phyloP scores from a whole-genome alignment of 306 rosid species.

The Quercus gilva region DNA sequence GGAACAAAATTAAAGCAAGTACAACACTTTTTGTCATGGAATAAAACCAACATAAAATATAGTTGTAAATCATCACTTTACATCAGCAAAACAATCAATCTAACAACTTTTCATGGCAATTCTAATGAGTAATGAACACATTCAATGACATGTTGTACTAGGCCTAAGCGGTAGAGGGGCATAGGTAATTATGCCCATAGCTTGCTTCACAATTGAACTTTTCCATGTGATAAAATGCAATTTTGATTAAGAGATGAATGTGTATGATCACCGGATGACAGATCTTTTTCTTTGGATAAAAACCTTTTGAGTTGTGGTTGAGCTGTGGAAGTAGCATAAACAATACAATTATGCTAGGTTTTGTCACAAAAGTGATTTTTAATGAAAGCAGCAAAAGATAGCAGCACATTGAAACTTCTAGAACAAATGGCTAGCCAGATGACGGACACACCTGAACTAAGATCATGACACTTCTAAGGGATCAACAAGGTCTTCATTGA shows the following conservation, averaged over 20 bases:
- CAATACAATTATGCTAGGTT: too few species aligned
- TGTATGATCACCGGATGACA: neutral
- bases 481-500: conserved; percentile 39
- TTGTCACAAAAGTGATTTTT: neutral
- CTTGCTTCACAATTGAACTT: too few species aligned
- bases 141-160: neutral
- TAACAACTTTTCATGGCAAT: neutral
- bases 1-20: too few species aligned
- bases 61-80: too few species aligned
- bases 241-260: neutral
- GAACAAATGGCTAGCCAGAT: neutral
- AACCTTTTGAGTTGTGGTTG: too few species aligned
- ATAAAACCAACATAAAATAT: too few species aligned
- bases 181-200: neutral
- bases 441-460: conserved; percentile 41
- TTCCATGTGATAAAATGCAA: neutral
- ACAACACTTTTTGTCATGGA: too few species aligned
- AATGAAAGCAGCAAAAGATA: neutral
- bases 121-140: neutral
- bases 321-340: too few species aligned
- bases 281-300: neutral
- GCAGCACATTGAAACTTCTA: neutral
- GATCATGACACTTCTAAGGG: conserved; percentile 46
- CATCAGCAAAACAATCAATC: neutral
- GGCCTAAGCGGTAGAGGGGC: neutral